Conservation (phyloP, 2,329 filamentous ascomycete genomes). For the Zasmidium citrigriseum region DNA sequence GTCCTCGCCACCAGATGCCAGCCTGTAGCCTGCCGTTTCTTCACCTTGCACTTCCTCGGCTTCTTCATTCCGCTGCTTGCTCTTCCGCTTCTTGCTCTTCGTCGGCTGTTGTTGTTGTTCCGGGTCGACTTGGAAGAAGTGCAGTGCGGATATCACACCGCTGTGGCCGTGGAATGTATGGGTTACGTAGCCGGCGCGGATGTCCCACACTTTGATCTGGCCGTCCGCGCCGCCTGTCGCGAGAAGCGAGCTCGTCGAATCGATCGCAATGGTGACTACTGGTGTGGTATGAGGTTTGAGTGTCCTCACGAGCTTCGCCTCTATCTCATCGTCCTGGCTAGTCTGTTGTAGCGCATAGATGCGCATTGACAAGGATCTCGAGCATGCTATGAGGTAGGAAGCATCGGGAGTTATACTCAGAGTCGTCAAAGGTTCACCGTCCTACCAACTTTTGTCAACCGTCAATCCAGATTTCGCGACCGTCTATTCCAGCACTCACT, state of each 20-base stretch:
- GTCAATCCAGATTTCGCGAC: constrained; percentile 33
- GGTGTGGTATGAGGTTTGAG: constrained; percentile 89
- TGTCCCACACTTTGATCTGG: constrained; percentile 95
- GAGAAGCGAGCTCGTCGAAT: constrained; percentile 83
- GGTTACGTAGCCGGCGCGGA: constrained; percentile 83
- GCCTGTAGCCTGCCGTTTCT: constrained; percentile 65
- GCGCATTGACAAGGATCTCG: constrained; percentile 92
- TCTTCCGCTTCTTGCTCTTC: constrained; percentile 48
- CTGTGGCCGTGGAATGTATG: constrained; percentile 94
- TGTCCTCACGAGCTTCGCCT: constrained; percentile 71
- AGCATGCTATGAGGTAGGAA: constrained; percentile 87
- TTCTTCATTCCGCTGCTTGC: constrained; percentile 47
- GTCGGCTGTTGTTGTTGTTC: constrained; percentile 18
- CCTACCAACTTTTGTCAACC: constrained; percentile 44
- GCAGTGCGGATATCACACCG: constrained; percentile 84
- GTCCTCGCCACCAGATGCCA: constrained; percentile 91
- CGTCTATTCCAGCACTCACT: constrained; percentile 52
- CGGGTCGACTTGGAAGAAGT: constrained; percentile 72
- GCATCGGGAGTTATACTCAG: constrained; percentile 81
- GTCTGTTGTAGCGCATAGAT: constrained; percentile 74
- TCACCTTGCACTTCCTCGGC: constrained; percentile 51
- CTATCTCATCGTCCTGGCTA: constrained; percentile 58
- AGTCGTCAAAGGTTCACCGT: constrained; percentile 73
- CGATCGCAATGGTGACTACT: constrained; percentile 81
- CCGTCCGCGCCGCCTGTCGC: constrained; percentile 94